Evolutionary conservation across 1,284 basidiomycete species (phyloP).

Genomic region (Athelia psychrophila): DNA sequence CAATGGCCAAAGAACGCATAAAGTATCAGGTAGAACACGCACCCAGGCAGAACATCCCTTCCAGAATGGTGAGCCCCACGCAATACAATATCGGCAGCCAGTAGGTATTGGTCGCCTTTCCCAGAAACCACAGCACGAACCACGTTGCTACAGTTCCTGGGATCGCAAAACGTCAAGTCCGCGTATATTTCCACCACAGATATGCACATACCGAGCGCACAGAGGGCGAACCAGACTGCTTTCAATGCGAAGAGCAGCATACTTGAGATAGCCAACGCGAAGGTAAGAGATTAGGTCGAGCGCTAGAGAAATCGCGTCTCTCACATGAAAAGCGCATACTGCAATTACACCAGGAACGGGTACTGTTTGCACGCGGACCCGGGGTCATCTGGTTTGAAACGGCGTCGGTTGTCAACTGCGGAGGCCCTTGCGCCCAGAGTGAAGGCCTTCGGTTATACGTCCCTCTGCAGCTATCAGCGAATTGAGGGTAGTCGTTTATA

Average conservation of each 20-base stretch:
- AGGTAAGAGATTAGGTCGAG: too few species aligned
- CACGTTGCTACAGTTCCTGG: conserved; percentile 19
- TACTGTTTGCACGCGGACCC: too few species aligned
- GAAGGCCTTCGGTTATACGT: too few species aligned
- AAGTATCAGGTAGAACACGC: neutral
- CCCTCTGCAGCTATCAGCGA: too few species aligned
- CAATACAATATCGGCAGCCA: conserved; percentile 20
- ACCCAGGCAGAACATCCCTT: conserved; percentile 26
- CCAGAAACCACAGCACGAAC: conserved; percentile 17
- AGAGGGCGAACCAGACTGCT: conserved; percentile 22
- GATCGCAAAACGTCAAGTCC: neutral
- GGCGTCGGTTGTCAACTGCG: too few species aligned
- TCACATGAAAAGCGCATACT: too few species aligned
- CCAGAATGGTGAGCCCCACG: conserved; percentile 19
- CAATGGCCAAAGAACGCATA: conserved; percentile 7
- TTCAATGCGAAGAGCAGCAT: conserved; percentile 27
- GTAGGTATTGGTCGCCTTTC: conserved; percentile 16
- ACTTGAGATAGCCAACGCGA: too few species aligned
- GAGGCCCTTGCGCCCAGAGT: too few species aligned
- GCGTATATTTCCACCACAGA: neutral
- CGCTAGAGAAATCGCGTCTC: too few species aligned
- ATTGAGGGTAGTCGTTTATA: too few species aligned
- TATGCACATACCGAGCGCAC: conserved; percentile 14
- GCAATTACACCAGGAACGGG: too few species aligned
- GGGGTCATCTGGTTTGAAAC: too few species aligned